Percentiles rank a stretch among this genome's conserved stretches.
Conservation (phyloP, 2,329 filamentous ascomycete species). For the Venturia effusa region DNA sequence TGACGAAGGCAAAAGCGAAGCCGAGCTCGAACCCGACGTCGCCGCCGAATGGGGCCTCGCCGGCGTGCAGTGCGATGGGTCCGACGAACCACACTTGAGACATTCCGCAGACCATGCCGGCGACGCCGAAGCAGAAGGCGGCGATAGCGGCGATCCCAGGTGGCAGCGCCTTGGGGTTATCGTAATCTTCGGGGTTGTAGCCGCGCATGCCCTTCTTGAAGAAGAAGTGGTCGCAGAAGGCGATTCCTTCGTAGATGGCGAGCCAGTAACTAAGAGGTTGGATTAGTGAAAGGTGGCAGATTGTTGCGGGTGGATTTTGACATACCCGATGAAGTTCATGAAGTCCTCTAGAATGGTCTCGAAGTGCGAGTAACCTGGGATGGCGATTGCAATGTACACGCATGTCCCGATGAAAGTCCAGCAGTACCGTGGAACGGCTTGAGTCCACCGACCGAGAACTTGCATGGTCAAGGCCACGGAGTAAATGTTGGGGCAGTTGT, state of each 20-base stretch:
- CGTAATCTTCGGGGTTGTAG: constrained; percentile 50
- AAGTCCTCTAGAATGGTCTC: constrained; percentile 57
- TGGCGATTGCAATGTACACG: constrained; percentile 57
- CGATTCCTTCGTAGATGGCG: constrained; percentile 59
- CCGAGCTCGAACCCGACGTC: constrained; percentile 57
- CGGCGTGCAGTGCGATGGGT: constrained; percentile 51
- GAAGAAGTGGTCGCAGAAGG: constrained; percentile 55
- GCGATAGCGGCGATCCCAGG: constrained; percentile 51
- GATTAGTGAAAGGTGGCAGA: background rate
- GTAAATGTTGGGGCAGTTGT: constrained; percentile 62
- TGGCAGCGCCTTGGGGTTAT: constrained; percentile 47
- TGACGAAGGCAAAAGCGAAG: constrained; percentile 46
- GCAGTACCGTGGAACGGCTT: constrained; percentile 54
- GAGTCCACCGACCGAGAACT: constrained; percentile 46
- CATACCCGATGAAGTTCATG: constrained; percentile 35
- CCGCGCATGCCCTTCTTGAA: constrained; percentile 52
- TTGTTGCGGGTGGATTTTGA: background rate
- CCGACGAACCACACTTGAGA: constrained; percentile 57
- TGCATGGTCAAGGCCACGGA: constrained; percentile 57
- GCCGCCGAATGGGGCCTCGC: constrained; percentile 39
- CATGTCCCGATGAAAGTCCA: constrained; percentile 54
- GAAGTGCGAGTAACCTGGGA: constrained; percentile 58
- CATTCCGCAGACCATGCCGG: constrained; percentile 60
- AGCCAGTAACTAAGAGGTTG: constrained; percentile 54
- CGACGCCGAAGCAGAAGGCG: constrained; percentile 53